Base-by-base conservation (phyloP, 306 rosid species). In the Vachellia collinsii region DNA sequence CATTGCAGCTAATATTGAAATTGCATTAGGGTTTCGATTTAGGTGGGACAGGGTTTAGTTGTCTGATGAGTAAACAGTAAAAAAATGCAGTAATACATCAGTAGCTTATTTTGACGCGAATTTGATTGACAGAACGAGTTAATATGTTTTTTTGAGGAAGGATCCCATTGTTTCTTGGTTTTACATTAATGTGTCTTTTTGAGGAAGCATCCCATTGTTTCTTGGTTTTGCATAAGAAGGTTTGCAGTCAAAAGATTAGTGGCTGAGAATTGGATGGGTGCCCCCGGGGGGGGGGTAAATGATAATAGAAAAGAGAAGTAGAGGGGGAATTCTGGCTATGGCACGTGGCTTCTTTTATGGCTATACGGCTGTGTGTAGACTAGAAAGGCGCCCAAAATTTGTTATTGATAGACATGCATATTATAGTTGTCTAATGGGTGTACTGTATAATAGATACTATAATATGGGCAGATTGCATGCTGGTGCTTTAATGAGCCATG, bases 21-120 rank as follows among this genome's bases (percentile, higher is more conserved):
- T 11, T 23, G 8, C 39, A 8, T 75, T 58, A 64, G 69, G 83
- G 75, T 51, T 80, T 74, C 19, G 46, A 72, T 36, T 63, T 51
- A 54, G 23, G 11, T 8, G 63, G 37, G 37, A 29, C 16, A 11
- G 39, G 74, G 38, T 29, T 70, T 70, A 42, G n/a, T 11, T 23
- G 54, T 43, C n/a, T 42, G 3, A 38, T 4, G 11, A 20, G 16
- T 17, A 4, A 53, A 17, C 19, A 19, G 23, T 0, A 16, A 14
- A 38, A 66, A 19, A 38, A 0, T 36, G 41, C 12, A 29, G 70
- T 14, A 36, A 64, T 4, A 25, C 3, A 12, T 25, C 16, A 12
- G 41, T n/a, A 11, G 68, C 38, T 62, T 62, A 25, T 62, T 12
- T 62, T 12, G 1, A 48, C 17, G 7, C 23, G 59, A 6, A 34